Evolutionary conservation across 192 early-diverging fungal genomes (phyloP).

Genomic region (Dimargaris cristalligena): DNA sequence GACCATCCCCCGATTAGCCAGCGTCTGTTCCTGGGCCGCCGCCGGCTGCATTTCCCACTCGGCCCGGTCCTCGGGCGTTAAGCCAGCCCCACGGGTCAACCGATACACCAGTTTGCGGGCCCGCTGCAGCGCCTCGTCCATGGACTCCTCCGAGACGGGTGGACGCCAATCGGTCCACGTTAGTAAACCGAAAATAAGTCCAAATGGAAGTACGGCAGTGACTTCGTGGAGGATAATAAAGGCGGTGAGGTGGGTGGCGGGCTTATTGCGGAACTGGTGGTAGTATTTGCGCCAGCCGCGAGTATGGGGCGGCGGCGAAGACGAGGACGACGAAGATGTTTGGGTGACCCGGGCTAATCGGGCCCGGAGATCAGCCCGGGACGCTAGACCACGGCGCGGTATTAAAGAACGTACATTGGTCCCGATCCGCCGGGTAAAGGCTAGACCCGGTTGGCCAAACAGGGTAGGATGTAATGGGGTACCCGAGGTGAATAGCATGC

Average conservation of each 20-base stretch:
- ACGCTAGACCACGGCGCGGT: too few relatives aligned
- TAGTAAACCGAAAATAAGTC: slow-evolving; percentile 53
- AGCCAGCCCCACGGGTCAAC: too few relatives aligned
- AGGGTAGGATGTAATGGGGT: too few relatives aligned
- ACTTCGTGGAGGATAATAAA: slow-evolving; percentile 79
- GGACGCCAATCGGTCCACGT: slow-evolving; percentile 31
- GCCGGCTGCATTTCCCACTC: slow-evolving; percentile 34
- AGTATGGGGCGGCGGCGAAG: slow-evolving; percentile 16
- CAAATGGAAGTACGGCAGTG: slow-evolving; percentile 68
- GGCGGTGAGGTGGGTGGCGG: slow-evolving; percentile 46
- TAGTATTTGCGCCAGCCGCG: slow-evolving; percentile 32
- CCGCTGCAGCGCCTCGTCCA: slow-evolving; percentile 40
- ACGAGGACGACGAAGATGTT: too few relatives aligned
- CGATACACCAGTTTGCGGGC: too few relatives aligned
- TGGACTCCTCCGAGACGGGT: slow-evolving; percentile 44
- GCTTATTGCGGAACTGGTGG: slow-evolving; percentile 40
- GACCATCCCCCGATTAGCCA: slow-evolving; percentile 27
- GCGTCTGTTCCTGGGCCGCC: slow-evolving; percentile 19
- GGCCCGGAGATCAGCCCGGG: too few relatives aligned
- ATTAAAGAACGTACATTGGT: too few relatives aligned
- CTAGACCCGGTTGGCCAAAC: too few relatives aligned
- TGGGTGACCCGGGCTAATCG: too few relatives aligned
- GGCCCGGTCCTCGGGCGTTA: too few relatives aligned
- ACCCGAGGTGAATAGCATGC: too few relatives aligned
- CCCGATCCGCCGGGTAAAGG: too few relatives aligned